Evolutionary conservation across 108 stramenopile genomes (phyloP).

Genomic region (Cyclotella distinguenda): DNA sequence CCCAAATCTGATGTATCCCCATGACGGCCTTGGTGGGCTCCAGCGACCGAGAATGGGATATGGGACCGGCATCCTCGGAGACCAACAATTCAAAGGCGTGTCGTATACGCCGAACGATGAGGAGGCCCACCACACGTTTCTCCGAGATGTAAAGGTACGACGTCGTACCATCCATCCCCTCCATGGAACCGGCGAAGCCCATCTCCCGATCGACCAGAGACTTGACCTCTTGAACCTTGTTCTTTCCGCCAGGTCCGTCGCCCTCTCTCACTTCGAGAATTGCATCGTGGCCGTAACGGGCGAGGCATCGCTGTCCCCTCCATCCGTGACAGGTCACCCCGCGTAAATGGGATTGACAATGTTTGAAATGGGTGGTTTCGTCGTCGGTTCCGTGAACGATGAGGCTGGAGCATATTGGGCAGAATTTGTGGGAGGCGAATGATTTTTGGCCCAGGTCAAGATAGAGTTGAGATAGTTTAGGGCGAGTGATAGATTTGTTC

Average conservation of each 20-base stretch:
- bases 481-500: background rate
- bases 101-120: slow-evolving; percentile 51
- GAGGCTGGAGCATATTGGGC: slow-evolving; percentile 69
- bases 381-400: slow-evolving; percentile 80
- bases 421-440: slow-evolving; percentile 67
- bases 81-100: slow-evolving; percentile 53
- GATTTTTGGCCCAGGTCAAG: slow-evolving; percentile 76
- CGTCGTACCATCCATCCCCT: slow-evolving; percentile 17
- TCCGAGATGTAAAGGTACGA: slow-evolving; percentile 65
- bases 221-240: slow-evolving; percentile 52
- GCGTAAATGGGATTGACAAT: slow-evolving; percentile 54
- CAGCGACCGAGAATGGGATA: slow-evolving; percentile 38
- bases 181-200: slow-evolving; percentile 46
- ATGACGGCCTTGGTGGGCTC: slow-evolving; percentile 52
- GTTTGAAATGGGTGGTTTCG: slow-evolving; percentile 45
- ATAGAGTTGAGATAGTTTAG: slow-evolving; percentile 55
- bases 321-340: slow-evolving; percentile 59
- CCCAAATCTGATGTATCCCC: slow-evolving; percentile 81
- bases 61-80: background rate
- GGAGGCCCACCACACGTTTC: slow-evolving; percentile 64
- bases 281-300: slow-evolving; percentile 12
- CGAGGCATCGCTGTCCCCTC: slow-evolving; percentile 36
- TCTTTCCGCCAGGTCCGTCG: slow-evolving; percentile 37
- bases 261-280: slow-evolving; percentile 52
- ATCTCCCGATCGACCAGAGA: slow-evolving; percentile 61